Evolutionary conservation across 2,329 filamentous ascomycete species (phyloP), one percentile per base, ranked within the genome.

Genomic region (Paracorniculantispora psalliotae): DNA sequence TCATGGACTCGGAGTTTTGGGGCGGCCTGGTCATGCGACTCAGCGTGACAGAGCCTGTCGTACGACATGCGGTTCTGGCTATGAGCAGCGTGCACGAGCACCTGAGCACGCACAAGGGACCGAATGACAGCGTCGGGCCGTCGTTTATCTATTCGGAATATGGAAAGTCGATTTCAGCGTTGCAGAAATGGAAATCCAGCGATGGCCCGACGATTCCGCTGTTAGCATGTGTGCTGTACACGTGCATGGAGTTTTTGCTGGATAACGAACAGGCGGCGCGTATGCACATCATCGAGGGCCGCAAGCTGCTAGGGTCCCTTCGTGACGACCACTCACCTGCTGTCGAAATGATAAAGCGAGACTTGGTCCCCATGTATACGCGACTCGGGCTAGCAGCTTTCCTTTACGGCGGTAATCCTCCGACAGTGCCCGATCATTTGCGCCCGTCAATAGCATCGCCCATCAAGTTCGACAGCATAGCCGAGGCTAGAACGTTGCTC

Each of bases 241-340:
- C 80, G 25, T 81, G 79, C 63, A 76, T 83, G 51, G 81, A 83
- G 66, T 80, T 81, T 63, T 71, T 84, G 60, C 78, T 79, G 35
- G 77, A 79, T 39, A 77, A 82, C 59, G 75, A 77, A 46, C 66
- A 68, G 5, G 74, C 75, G 10, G 77, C 80, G 0, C 72, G 77
- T 49, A 68, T 78, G 59, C 77, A 79, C 51, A 75, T 79, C 17
- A 68, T 70, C 17, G 75, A 79, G 61, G 77, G 76, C 8, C 66
- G 76, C 3, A 71, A 75, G 46, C 74, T 79, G 2, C 69, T 79
- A 3, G 69, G 67, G 1, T 68, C 70, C 10, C 64, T 78, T 7
- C 63, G 65, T 0, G 54, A 69, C 30, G 61, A 63, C 2, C 58
- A 62, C 3, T 68, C 68, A 2, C 64, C 70, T 0, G 68, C 72